phyloP scores from a whole-genome alignment of 192 early-diverging fungal species.

The Podila epicladia region DNA sequence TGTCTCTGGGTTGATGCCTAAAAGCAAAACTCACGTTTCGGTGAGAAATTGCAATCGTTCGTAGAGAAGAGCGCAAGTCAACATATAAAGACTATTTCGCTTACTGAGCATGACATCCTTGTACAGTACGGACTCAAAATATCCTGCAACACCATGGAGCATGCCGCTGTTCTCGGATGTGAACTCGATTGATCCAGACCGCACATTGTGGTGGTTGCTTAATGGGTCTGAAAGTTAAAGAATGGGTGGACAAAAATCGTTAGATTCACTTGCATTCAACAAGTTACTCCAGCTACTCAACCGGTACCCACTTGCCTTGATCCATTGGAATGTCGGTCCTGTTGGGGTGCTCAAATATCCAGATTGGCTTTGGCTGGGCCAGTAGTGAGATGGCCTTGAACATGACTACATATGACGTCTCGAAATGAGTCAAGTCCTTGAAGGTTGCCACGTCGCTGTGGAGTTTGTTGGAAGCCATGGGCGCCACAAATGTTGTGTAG shows the following conservation, averaged over 20 bases:
- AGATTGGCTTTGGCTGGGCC: conserved; percentile 75
- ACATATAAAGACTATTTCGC: not conserved
- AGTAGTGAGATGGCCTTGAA: conserved; percentile 80
- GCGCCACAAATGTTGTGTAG: conserved; percentile 88
- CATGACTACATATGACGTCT: conserved; percentile 99
- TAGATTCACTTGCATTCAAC: too few relatives aligned
- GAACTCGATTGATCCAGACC: conserved; percentile 69
- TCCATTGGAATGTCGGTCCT: conserved; percentile 35
- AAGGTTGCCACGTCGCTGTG: conserved; percentile 76
- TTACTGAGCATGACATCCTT: conserved; percentile 74
- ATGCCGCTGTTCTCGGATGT: conserved; percentile 61
- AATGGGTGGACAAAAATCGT: too few relatives aligned
- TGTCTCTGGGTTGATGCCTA: conserved; percentile 78
- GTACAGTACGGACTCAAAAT: conserved; percentile 95
- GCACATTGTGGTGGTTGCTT: conserved; percentile 81
- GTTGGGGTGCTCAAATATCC: conserved; percentile 88
- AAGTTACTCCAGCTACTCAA: not conserved
- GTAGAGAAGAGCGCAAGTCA: not conserved
- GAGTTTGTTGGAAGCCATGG: conserved; percentile 88
- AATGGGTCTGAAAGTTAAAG: conserved; percentile 49
- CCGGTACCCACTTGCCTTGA: conserved; percentile 20
- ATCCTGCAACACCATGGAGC: conserved; percentile 95
- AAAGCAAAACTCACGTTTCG: conserved; percentile 22
- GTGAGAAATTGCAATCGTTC: not conserved
- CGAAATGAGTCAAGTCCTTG: conserved; percentile 73